Evolutionary conservation across 169 alveolate species (phyloP), one percentile per base, ranked within the genome.

Genomic region (Plasmodium adleri): DNA sequence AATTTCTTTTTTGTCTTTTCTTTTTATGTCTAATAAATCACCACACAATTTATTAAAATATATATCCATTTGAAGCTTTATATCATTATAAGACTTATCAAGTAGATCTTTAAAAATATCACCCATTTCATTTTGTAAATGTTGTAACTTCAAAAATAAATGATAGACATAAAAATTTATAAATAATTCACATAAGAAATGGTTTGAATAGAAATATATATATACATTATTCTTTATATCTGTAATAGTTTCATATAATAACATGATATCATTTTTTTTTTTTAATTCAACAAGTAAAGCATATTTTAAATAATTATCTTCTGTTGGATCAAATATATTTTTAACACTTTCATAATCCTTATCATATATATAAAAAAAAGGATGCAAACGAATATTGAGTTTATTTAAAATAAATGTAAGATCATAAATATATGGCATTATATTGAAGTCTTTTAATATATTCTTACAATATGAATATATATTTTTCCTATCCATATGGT

Each of bases 171-270:
- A 68, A 68, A 80, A 80, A 12, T 66, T 24, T 20, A 80, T 1
- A 15, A 68, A 66, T 20, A 60, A 20, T 3, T 39, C 50, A 15
- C 58, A 52, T 32, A 68, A 49, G 7, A 43, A 56, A 49, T 43
- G 20, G 22, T 68, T 68, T 6, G 70, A 5, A 15, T 68, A 68
- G 28, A 80, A 80, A 3, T 32, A 80, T 43, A 20, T 58, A 24
- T 60, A 68, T 56, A 78, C 17, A 64, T 66, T 67, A 50, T 78
- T 78, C 24, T 74, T 24, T 15, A 74, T 50, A 60, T 74, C 63
- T 43, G 20, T 60, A 32, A 74, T 59, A 39, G 15, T 28, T 26
- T 66, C 74, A 74, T 60, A 60, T 43, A 62, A 2, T 7, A 15
- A 0, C 9, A 64, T 24, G 13, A 39, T 39, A 17, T 4, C 26